A percentile compares a stretch with the other conserved stretches of the same genome.
Evolutionary conservation across 73 alveolate species (phyloP).

Genomic region (Tetrahymena malaccensis): DNA sequence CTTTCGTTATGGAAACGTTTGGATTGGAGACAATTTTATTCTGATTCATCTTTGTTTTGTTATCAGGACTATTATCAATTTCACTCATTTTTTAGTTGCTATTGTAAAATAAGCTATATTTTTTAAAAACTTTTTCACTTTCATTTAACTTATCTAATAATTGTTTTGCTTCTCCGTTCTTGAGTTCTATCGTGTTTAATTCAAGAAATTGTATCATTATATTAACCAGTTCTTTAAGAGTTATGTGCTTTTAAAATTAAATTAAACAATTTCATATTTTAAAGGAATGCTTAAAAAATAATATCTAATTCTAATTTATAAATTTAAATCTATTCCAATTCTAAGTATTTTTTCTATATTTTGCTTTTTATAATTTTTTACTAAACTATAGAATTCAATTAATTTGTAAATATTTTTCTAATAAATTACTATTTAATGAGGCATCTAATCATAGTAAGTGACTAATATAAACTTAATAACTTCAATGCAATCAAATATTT

Average conservation of each 20-base stretch:
- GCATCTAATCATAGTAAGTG: not conserved
- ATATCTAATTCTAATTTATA: no score
- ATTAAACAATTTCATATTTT: not conserved
- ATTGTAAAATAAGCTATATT: not conserved
- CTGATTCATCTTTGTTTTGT: not conserved
- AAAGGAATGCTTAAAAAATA: not conserved
- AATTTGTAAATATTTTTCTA: not conserved
- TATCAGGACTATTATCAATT: not conserved
- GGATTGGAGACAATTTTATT: not conserved
- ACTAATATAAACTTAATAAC: not conserved
- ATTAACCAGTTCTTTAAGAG: not conserved
- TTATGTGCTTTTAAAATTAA: not conserved
- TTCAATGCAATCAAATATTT: not conserved
- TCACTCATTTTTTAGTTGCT: not conserved
- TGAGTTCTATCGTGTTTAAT: not conserved
- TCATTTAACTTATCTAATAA: not conserved
- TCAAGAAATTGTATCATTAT: not conserved
- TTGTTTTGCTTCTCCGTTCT: not conserved
- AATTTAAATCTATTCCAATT: not conserved
- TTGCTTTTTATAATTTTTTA: no score
- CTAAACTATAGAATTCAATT: no score
- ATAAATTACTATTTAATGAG: not conserved
- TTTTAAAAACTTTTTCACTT: not conserved
- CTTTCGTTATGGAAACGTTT: not conserved
- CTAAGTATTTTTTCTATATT: not conserved